Evolutionary conservation across 805 yeast species (phyloP), one percentile per base, ranked within the genome.

Genomic region (Candida tibetensis): DNA sequence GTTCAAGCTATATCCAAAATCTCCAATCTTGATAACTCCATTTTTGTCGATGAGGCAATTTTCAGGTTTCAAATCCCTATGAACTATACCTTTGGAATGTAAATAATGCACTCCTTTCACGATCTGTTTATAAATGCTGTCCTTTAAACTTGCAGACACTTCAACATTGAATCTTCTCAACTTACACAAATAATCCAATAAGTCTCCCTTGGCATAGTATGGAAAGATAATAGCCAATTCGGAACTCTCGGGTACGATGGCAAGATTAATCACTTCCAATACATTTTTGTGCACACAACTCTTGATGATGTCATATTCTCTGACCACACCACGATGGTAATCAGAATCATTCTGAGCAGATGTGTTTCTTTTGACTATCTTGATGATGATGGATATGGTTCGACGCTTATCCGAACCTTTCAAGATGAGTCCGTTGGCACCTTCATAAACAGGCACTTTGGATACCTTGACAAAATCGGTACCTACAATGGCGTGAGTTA

Each of bases 1-100:
- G 26, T 39, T 50, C 40, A 46, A 30, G 19, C 76, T 69, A 55
- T 69, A 75, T 2, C 81, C 80, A 47, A 77, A 77, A 49, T 77
- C 82, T 16, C 68, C 58, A 30, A 75, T 59, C 35, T 71, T 68
- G 27, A 76, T 55, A 9, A 53, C 54, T 3, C 82, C 82, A 10
- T 56, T 47, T 7, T 48, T 51, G 47, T 69, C 77, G 30, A 76
- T 66, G 16, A 77, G 51, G 30, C 71, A 62, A 51, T 77, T 77
- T 42, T 76, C 81, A 2, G 81, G 81, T 46, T 76, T 76, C 31
- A 76, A 54, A 45, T 76, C 82, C 17, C 81, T 47, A 47, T 76
- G 82, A 6, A 62, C 72, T 3, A 77, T 66, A 10, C 58, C 53
- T 12, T 60, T 54, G 5, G 54, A 42, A 48, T 77, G 82, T 14